Percentiles rank a stretch among this genome's conserved stretches.
Conservation (phyloP, 257 asterid species). For the Solanum chilense region DNA sequence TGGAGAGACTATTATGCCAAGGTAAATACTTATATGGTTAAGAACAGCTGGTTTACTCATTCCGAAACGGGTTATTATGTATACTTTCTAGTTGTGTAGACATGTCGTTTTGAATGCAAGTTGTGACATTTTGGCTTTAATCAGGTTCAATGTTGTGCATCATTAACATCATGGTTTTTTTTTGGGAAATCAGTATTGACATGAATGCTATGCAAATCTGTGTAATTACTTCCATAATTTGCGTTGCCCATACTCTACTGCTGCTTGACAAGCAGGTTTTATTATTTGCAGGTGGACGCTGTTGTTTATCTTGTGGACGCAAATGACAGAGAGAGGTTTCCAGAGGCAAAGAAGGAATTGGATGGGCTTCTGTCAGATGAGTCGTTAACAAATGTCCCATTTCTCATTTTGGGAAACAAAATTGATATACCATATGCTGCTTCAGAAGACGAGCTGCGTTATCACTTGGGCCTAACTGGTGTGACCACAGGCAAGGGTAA, state of each 20-base stretch:
- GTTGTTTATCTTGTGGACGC: conserved; percentile 41
- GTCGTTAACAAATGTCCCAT: conserved; percentile 24
- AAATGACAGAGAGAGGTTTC: conserved; percentile 27
- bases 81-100: not conserved
- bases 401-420: conserved; percentile 41
- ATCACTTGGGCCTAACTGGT: conserved; percentile 24
- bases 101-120: not conserved
- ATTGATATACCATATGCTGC: conserved; percentile 33
- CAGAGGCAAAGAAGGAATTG: conserved; percentile 38
- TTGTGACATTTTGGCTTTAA: not conserved
- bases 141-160: not conserved
- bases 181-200: not conserved
- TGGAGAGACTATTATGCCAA: conserved; percentile 48
- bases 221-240: not conserved
- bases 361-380: conserved; percentile 36
- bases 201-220: not conserved
- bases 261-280: not conserved
- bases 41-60: not conserved
- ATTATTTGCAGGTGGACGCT: conserved; percentile 25
- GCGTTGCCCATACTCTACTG: not conserved
- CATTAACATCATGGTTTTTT: not conserved
- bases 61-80: not conserved
- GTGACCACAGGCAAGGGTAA: conserved; percentile 36
- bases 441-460: conserved; percentile 33
- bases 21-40: conserved; percentile 4